A percentile compares a stretch with the other conserved stretches of the same genome.
phyloP scores from a whole-genome alignment of 2,329 filamentous ascomycete genomes.

The Aspergillus jensenii region DNA sequence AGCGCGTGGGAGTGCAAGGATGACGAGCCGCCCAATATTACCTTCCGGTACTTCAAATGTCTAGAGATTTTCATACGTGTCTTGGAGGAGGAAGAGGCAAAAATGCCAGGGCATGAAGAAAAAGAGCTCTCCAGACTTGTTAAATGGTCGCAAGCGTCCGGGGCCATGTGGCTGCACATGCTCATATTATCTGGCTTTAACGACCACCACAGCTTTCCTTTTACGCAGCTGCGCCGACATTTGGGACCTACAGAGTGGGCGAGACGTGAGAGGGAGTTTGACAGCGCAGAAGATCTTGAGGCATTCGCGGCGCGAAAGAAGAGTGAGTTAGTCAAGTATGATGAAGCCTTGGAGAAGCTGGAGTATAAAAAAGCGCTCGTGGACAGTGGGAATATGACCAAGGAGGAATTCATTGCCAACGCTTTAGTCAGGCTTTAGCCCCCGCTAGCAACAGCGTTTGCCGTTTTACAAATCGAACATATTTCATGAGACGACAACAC shows the following conservation, averaged over 20 bases:
- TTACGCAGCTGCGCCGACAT: slow-evolving; percentile 26
- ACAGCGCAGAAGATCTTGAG: slow-evolving; percentile 19
- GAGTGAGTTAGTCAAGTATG: slow-evolving; percentile 29
- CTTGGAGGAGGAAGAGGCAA: slow-evolving; percentile 34
- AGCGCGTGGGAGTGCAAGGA: slow-evolving; percentile 24
- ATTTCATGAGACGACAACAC: too few species aligned
- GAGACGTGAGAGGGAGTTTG: slow-evolving; percentile 21
- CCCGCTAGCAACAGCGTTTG: too few species aligned
- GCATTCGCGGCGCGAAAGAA: slow-evolving; percentile 28
- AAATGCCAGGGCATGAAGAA: slow-evolving; percentile 22
- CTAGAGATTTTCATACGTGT: slow-evolving; percentile 31
- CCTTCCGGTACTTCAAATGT: slow-evolving; percentile 27
- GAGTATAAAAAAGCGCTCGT: slow-evolving; percentile 29
- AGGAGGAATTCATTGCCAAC: slow-evolving; percentile 18
- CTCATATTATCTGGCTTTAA: slow-evolving; percentile 34
- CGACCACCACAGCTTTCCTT: slow-evolving; percentile 31
- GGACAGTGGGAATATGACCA: slow-evolving; percentile 29
- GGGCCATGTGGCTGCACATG: slow-evolving; percentile 40
- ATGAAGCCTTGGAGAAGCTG: slow-evolving; percentile 31
- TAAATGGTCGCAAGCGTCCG: slow-evolving; percentile 33
- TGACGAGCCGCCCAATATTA: slow-evolving; percentile 24
- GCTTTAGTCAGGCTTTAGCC: too few species aligned
- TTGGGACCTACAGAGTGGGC: slow-evolving; percentile 21
- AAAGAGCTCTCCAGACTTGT: slow-evolving; percentile 34
- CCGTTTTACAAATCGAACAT: too few species aligned